Base-by-base conservation (phyloP, 2,329 filamentous ascomycete species). In the Cytospora mali region DNA sequence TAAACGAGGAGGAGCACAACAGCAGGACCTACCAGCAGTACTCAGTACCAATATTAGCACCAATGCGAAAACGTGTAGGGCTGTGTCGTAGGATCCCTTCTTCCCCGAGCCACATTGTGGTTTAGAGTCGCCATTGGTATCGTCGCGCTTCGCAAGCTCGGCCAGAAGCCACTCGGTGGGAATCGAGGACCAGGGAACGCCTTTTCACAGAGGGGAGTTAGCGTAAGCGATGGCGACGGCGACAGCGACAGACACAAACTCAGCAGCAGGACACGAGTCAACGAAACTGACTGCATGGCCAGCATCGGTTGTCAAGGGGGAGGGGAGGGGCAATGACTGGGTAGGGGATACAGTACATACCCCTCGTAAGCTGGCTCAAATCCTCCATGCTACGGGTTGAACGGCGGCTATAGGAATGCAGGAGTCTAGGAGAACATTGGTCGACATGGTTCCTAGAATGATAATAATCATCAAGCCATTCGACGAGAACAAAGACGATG, bases 11-110 rank as follows among this genome's bases (percentile, higher is more conserved):
- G 16, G 23, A 21, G n/a, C 9, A 10, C 4, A 14, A 2, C 27
- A n/a, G 25, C 16, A 27, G 16, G 31, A 62, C 79, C 58, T 77
- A 87, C 84, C 79, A 28, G 84, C 68, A 1, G 83, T 85, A 75
- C 86, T 88, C 61, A 91, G 72, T 0, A 75, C 71, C 58, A 91
- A 77, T 61, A 91, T 90, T 46, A 91, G 75, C 62, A 90, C 78
- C 62, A 92, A 75, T 50, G 89, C 89, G 70, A 87, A 84, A 56
- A 91, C 83, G 72, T 92, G 89, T 49, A 88, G 77, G 2, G 83
- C 77, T 0, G 86, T 89, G 67, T 91, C 87, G 74, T 92, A 92
- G 67, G 75, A 74, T 27, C 83, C 84, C 62, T 75, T 75, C 58
- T 81, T 76, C 55, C 78, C 78, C 5, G 81, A 81, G 39, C 84